Evolutionary conservation across 495 filamentous ascomycete genomes (phyloP).

Genomic region (Tuber brumale): DNA sequence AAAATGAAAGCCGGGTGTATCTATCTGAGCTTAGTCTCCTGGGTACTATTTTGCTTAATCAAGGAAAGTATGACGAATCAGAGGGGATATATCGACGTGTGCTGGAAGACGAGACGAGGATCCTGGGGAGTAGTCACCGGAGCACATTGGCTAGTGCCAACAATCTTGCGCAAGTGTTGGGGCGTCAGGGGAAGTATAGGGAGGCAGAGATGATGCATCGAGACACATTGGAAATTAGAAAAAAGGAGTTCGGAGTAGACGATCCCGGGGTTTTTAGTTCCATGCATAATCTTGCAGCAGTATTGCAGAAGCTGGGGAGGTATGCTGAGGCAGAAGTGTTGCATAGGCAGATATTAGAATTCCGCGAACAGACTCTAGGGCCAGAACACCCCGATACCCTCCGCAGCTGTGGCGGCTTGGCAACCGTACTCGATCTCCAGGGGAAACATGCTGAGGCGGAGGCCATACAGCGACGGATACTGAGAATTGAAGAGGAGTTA

Average conservation of each 20-base stretch:
- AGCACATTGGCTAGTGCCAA: conserved; percentile 16
- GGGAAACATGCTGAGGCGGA: no score
- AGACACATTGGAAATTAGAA: not conserved
- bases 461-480: not conserved
- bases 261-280: not conserved
- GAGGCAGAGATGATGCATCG: no score
- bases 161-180: conserved; percentile 38
- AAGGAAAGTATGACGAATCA: conserved; percentile 3
- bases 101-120: conserved; percentile 5
- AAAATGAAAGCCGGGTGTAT: conserved; percentile 37
- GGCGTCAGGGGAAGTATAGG: not conserved
- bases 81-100: conserved; percentile 2
- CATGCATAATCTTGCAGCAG: not conserved
- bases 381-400: not conserved
- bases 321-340: conserved; percentile 9
- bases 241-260: not conserved
- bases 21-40: conserved; percentile 16
- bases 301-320: not conserved
- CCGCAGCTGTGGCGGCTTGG: not conserved
- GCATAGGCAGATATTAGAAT: conserved; percentile 7
- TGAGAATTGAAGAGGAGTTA: not conserved
- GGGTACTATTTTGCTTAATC: no score
- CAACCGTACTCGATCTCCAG: not conserved
- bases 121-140: conserved; percentile 12
- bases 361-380: not conserved